These are phyloP conservation scores for Gastrolobium bilobum DNA, from an alignment of 306 rosid genomes.

Conservation along the genomic window DNA sequence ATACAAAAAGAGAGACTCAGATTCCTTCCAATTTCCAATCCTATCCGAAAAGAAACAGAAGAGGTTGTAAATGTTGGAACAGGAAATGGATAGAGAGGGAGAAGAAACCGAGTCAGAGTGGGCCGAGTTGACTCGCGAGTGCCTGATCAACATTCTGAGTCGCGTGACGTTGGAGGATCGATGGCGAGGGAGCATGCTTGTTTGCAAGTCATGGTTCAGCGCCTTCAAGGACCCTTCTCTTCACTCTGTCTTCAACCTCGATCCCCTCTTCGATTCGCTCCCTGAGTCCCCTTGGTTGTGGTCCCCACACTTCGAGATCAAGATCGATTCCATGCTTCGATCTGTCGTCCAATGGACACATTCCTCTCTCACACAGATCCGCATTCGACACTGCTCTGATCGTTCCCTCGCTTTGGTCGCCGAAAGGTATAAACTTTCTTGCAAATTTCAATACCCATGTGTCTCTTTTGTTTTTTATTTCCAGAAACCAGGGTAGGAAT, in stretches of 20 bases:
- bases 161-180: slow-evolving; percentile 76
- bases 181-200: slow-evolving; percentile 79
- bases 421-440: slow-evolving; percentile 59
- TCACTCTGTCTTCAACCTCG: slow-evolving; percentile 72
- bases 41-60: neutral
- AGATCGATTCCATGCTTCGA: slow-evolving; percentile 82
- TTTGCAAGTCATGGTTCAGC: slow-evolving; percentile 79
- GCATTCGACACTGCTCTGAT: slow-evolving; percentile 81
- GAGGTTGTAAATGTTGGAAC: neutral
- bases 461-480: neutral
- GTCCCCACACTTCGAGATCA: slow-evolving; percentile 69
- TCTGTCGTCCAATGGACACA: slow-evolving; percentile 69
- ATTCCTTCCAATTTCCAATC: too few species aligned
- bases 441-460: slow-evolving; percentile 18
- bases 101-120: slow-evolving; percentile 56
- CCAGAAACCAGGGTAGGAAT: too few species aligned
- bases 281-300: slow-evolving; percentile 72
- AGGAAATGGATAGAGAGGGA: slow-evolving; percentile 53
- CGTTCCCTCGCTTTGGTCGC: slow-evolving; percentile 68
- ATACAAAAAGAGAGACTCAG: too few species aligned
- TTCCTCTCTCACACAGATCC: slow-evolving; percentile 64
- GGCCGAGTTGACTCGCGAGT: slow-evolving; percentile 84
- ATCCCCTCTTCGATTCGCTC: slow-evolving; percentile 57
- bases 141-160: slow-evolving; percentile 75
- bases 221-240: slow-evolving; percentile 77